Percentiles rank a stretch among this genome's conserved stretches.
These are phyloP conservation scores for Golubevia pallescens DNA, from an alignment of 1,284 basidiomycete genomes.

Conservation along the genomic window DNA sequence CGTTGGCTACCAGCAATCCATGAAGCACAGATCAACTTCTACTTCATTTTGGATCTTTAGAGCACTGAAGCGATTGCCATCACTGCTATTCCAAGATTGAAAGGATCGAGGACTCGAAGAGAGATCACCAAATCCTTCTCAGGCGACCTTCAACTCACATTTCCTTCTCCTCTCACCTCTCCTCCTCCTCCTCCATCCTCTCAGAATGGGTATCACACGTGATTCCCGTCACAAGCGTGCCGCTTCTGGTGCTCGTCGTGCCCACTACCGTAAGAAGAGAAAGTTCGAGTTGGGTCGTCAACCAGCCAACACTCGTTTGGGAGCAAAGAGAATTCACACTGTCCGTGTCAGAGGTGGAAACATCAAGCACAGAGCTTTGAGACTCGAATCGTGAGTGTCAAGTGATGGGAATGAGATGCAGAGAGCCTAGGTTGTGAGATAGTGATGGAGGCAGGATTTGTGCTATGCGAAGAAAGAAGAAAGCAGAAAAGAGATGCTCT, in stretches of 20 bases:
- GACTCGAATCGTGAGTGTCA: conserved; percentile 44
- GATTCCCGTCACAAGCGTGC: conserved; percentile 64
- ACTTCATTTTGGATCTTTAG: no score
- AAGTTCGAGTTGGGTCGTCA: conserved; percentile 63
- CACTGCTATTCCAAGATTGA: no score
- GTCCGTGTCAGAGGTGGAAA: conserved; percentile 63
- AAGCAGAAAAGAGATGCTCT: not conserved
- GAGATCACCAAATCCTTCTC: no score
- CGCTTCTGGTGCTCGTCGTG: conserved; percentile 58
- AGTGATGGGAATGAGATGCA: not conserved
- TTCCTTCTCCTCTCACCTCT: not conserved
- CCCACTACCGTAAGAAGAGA: conserved; percentile 64
- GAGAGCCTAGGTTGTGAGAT: not conserved
- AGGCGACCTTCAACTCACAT: not conserved
- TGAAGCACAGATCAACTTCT: no score
- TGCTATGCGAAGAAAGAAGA: not conserved
- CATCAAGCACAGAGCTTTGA: conserved; percentile 63
- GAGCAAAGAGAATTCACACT: conserved; percentile 62
- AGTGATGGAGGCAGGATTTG: not conserved
- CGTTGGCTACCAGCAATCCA: no score
- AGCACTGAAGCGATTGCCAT: no score
- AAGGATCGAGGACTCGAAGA: no score
- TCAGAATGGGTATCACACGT: conserved; percentile 64
- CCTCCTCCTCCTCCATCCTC: not conserved
- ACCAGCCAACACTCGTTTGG: conserved; percentile 63